These are phyloP conservation scores for Xylaria hypoxylon DNA, from an alignment of 2,329 filamentous ascomycete species.

Conservation along the genomic window DNA sequence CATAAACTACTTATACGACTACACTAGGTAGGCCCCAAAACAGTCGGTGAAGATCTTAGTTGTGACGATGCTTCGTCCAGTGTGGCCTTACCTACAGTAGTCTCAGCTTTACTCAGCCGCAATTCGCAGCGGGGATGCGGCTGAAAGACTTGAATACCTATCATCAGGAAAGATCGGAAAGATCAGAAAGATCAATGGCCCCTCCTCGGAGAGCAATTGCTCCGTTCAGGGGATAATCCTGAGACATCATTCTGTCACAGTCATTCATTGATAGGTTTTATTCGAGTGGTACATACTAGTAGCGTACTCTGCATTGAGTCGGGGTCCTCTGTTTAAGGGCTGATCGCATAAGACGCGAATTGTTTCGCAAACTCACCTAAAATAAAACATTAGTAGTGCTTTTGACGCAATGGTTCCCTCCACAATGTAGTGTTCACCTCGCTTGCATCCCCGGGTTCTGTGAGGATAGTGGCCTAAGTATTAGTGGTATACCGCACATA, in stretches of 20 bases:
- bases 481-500: too few relatives aligned
- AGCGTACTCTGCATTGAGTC: not conserved
- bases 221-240: not conserved
- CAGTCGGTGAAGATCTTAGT: not conserved
- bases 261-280: constrained; percentile 6
- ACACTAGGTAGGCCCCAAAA: not conserved
- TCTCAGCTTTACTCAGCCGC: constrained; percentile 21
- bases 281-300: too few relatives aligned
- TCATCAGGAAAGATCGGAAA: too few relatives aligned
- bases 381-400: not conserved
- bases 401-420: not conserved
- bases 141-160: constrained; percentile 17
- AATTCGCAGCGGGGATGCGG: constrained; percentile 18
- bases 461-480: too few relatives aligned
- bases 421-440: too few relatives aligned
- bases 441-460: not conserved
- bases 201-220: constrained; percentile 6
- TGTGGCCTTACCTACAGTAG: not conserved
- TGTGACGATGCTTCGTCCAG: not conserved
- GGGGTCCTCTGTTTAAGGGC: too few relatives aligned
- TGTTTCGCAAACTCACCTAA: not conserved
- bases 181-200: not conserved
- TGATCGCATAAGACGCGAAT: not conserved
- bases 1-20: too few relatives aligned
- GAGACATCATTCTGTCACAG: not conserved